These are phyloP conservation scores for Rhodomyrtus tomentosa DNA, from an alignment of 345 rosid genomes.

Conservation along the genomic window DNA sequence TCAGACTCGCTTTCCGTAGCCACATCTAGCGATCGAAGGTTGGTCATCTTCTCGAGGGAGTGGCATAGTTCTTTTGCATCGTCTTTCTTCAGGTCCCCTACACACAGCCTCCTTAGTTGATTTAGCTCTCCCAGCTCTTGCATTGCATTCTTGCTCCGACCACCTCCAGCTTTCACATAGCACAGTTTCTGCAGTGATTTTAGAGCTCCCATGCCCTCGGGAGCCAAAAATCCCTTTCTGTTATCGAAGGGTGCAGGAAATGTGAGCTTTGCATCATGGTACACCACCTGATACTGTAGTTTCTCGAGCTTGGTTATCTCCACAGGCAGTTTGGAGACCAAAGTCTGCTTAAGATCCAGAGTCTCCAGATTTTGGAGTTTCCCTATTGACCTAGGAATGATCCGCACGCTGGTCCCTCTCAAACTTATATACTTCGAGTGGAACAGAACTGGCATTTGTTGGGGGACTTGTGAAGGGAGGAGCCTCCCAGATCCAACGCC, in stretches of 20 bases:
- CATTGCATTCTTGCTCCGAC: not conserved
- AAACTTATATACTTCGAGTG: not conserved
- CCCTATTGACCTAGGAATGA: not conserved
- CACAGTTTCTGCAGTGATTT: not conserved
- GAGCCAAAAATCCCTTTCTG: not conserved
- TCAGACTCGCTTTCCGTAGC: not conserved
- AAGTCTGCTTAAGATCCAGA: not conserved
- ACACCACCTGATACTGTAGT: not conserved
- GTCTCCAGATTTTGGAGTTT: not conserved
- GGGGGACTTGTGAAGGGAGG: not conserved
- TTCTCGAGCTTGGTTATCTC: not conserved
- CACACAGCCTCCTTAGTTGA: not conserved
- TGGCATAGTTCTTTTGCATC: not conserved
- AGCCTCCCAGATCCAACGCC: not conserved
- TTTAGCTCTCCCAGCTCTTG: not conserved
- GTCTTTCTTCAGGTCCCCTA: not conserved
- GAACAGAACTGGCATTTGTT: not conserved
- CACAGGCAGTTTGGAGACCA: not conserved
- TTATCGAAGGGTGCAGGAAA: rapidly evolving
- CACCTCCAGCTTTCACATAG: not conserved
- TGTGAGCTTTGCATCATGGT: not conserved
- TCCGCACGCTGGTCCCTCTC: not conserved
- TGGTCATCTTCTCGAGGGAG: not conserved
- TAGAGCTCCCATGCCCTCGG: not conserved
- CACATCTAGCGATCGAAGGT: not conserved